These are phyloP conservation scores for Globisporangium carolinianum DNA, from an alignment of 352 stramenopile genomes.

Conservation along the genomic window DNA sequence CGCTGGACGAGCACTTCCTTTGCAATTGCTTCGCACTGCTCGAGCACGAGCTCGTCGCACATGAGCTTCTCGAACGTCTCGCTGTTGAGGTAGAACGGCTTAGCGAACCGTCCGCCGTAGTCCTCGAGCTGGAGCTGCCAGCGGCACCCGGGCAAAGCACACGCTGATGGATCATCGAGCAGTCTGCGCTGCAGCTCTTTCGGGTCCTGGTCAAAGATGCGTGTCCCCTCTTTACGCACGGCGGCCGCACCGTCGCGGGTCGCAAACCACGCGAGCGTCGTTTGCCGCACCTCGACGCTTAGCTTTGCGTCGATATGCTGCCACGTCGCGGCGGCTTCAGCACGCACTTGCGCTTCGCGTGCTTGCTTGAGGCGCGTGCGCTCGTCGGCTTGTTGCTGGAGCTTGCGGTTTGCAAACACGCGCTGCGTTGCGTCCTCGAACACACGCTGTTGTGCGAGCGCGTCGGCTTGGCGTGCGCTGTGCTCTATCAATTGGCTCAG, in stretches of 20 bases:
- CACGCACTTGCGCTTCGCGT: constrained; percentile 12
- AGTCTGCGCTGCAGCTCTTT: constrained; percentile 36
- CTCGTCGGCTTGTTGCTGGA: constrained; percentile 46
- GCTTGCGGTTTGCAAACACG: constrained; percentile 36
- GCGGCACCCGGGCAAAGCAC: constrained; percentile 26
- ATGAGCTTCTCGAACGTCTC: constrained; percentile 61
- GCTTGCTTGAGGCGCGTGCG: constrained; percentile 32
- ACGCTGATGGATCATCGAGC: constrained; percentile 24
- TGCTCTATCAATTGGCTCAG: constrained; percentile 23
- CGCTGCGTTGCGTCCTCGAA: constrained; percentile 40
- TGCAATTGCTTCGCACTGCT: constrained; percentile 55
- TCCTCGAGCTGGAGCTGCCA: constrained; percentile 60
- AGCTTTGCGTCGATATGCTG: constrained; percentile 34
- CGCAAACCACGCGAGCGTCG: constrained; percentile 38
- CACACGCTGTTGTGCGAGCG: constrained; percentile 25
- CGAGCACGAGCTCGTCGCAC: constrained; percentile 60
- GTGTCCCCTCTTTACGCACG: constrained; percentile 28
- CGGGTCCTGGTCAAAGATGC: constrained; percentile 52
- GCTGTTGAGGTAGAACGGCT: constrained; percentile 58
- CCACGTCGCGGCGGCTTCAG: constrained; percentile 39
- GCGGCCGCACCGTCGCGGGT: constrained; percentile 21
- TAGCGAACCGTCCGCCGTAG: constrained; percentile 43
- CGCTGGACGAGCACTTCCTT: constrained; percentile 50
- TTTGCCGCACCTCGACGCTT: constrained; percentile 28
- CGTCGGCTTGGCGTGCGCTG: constrained; percentile 16